These are phyloP conservation scores for Cercis canadensis DNA, from an alignment of 306 rosid species.

Conservation along the genomic window DNA sequence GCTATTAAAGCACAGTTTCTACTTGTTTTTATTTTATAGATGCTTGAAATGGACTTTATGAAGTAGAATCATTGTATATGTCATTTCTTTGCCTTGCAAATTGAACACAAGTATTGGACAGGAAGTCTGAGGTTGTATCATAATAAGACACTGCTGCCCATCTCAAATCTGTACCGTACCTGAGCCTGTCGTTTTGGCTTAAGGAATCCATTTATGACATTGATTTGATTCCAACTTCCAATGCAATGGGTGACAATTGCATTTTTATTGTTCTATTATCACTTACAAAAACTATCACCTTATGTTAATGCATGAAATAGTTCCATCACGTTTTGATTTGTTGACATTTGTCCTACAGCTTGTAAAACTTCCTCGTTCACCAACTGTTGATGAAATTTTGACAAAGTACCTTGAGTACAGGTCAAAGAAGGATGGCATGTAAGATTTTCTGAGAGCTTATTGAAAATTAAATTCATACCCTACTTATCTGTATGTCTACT, in stretches of 20 bases:
- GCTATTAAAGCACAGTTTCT: slow-evolving; percentile 27
- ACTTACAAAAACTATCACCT: no score
- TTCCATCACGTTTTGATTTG: slow-evolving; percentile 29
- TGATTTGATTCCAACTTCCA: slow-evolving; percentile 22
- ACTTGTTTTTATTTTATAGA: slow-evolving; percentile 15
- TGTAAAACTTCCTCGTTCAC: slow-evolving; percentile 96
- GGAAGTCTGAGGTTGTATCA: slow-evolving; percentile 15
- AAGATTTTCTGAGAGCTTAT: slow-evolving; percentile 46
- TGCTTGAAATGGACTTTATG: slow-evolving; percentile 23
- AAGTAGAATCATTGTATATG: slow-evolving; percentile 11
- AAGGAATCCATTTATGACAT: slow-evolving; percentile 22
- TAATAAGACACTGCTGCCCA: slow-evolving; percentile 1
- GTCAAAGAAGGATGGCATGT: slow-evolving; percentile 88
- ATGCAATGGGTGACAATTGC: background rate
- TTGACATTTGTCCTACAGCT: slow-evolving; percentile 62
- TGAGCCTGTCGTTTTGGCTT: slow-evolving; percentile 25
- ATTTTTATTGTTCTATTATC: no score
- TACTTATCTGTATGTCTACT: slow-evolving; percentile 29
- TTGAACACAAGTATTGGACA: background rate
- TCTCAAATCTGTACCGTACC: slow-evolving; percentile 1
- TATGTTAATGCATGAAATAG: slow-evolving; percentile 8
- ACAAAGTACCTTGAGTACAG: slow-evolving; percentile 85
- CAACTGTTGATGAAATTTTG: slow-evolving; percentile 92
- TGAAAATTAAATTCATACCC: slow-evolving; percentile 26
- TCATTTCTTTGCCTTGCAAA: slow-evolving; percentile 22